Evolutionary conservation across 345 rosid genomes (phyloP).

Genomic region (Brassica rapa): DNA sequence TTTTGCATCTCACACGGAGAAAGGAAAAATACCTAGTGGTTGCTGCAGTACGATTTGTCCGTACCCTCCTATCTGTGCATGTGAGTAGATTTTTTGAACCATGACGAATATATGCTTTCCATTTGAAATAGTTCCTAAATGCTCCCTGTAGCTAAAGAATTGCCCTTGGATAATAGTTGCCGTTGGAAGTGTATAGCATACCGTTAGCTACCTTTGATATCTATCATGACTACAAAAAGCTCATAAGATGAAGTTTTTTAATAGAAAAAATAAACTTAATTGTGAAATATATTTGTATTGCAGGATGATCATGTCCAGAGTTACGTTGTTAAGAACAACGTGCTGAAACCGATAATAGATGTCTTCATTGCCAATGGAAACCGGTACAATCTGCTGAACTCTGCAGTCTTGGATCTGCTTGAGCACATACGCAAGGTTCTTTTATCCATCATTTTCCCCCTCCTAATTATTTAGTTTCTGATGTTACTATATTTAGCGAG

Average conservation of each 20-base stretch:
- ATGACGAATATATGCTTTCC: no score
- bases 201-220: no score
- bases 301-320: conserved; percentile 84
- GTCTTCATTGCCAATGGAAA: conserved; percentile 84
- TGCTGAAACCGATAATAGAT: conserved; percentile 82
- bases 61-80: conserved; percentile 79
- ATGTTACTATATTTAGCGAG: neutral
- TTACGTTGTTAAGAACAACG: conserved; percentile 80
- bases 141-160: conserved; percentile 21
- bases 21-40: conserved; percentile 93
- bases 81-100: conserved; percentile 53
- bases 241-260: no score
- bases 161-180: no score
- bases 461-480: conserved; percentile 12
- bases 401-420: conserved; percentile 86
- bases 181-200: no score
- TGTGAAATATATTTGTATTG: conserved; percentile 25
- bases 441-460: conserved; percentile 21
- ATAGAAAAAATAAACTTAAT: neutral
- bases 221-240: no score
- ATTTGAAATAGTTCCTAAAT: conserved; percentile 5
- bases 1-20: conserved; percentile 73
- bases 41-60: conserved; percentile 92
- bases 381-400: conserved; percentile 89
- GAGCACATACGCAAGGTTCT: conserved; percentile 89